Evolutionary conservation across 768 basidiomycete species (phyloP), one percentile per base, ranked within the genome.

Genomic region (Kwoniella botswanensis): DNA sequence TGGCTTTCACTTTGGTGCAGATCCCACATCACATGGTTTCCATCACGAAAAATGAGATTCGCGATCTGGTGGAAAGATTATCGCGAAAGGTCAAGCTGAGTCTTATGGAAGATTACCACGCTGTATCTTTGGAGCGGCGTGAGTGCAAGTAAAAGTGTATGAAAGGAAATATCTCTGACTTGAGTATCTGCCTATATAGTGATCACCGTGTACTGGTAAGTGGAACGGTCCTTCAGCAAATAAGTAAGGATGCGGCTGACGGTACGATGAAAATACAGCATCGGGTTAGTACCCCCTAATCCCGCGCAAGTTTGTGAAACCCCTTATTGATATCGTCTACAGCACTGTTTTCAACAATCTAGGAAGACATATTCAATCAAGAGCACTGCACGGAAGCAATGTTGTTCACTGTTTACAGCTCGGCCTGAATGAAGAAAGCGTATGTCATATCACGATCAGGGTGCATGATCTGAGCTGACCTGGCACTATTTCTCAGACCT

Each of bases 401-500:
- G 59, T 61, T 9, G 59, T 61, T 6, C 42, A 61, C 21, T 61
- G 59, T 21, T 22, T 61, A 41, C 59, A 61, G 42, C 42, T 61
- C 11, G 59, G 59, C 15, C n/a, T 61, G n/a, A 61, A 61, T n/a
- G 59, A 61, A n/a, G 59, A 61, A 44, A 61, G 59, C 59, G 59
- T 61, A 41, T 43, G 59, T 61, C 1, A 21, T n/a, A 21, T 55
- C 50, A 24, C 21, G 18, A 55, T 1, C n/a, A 21, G 21, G 54
- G 35, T 35, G 6, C 35, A 35, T 35, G 35, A 0, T 35, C 54
- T 55, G 24, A 55, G 21, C 11, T n/a, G 24, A 24, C 15, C 24
- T 24, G 12, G 21, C 21, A 11, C 54, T 55, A 18, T 22, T 12
- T n/a, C 24, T 7, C 43, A 61, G 59, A 61, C 59, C 3, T 61